Conservation (phyloP, 164 flowering plant genomes). For the Magnolia officinalis region DNA sequence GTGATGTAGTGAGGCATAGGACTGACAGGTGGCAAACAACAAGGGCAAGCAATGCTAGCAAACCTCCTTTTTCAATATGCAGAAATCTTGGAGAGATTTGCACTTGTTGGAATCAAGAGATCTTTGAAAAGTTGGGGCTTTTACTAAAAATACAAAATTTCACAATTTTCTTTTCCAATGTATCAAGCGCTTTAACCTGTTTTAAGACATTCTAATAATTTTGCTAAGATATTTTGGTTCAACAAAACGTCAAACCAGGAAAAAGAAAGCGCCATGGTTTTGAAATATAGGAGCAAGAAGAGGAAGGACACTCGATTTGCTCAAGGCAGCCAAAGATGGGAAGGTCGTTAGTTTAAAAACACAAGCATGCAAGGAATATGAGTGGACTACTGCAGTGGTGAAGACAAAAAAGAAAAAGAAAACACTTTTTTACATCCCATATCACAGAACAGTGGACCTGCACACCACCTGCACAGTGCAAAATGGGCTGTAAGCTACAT, state of each 20-base stretch:
- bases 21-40: not conserved
- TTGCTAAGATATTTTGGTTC: no score
- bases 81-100: not conserved
- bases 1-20: no score
- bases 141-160: no score
- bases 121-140: no score
- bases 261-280: not conserved
- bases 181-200: no score
- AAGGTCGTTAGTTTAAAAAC: not conserved
- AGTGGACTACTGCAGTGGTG: not conserved
- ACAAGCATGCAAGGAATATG: conserved; percentile 2
- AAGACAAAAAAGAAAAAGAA: not conserved
- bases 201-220: no score
- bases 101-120: not conserved
- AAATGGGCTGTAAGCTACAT: conserved; percentile 51
- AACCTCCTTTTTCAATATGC: not conserved
- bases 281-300: not conserved
- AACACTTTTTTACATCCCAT: conserved; percentile 23
- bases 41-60: not conserved
- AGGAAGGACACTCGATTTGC: not conserved
- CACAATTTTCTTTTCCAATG: no score
- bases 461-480: conserved; percentile 73
- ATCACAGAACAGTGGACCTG: conserved; percentile 57
- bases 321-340: not conserved
- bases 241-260: not conserved